Conservation (phyloP, 192 early-diverging fungal genomes). For the Backusella macrospora region DNA sequence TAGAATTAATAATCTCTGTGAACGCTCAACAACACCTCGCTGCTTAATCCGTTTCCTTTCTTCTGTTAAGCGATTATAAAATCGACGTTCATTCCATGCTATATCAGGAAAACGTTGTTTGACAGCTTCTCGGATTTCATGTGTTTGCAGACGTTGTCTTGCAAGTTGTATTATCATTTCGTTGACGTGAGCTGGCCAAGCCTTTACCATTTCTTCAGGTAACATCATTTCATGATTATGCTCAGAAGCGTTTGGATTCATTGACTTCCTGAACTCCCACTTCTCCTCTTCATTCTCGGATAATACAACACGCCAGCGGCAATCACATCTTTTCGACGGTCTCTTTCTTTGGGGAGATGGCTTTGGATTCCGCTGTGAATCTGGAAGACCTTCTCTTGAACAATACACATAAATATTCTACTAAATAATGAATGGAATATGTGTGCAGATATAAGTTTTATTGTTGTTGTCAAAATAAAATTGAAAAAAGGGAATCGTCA, state of each 20-base stretch:
- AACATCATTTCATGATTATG: conserved; percentile 61
- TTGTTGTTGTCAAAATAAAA: conserved; percentile 11
- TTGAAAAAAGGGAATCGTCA: conserved; percentile 1
- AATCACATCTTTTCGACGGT: conserved; percentile 58
- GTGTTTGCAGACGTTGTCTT: conserved; percentile 49
- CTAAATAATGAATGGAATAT: conserved; percentile 16
- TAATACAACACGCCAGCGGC: conserved; percentile 60
- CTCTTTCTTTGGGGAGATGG: conserved; percentile 57
- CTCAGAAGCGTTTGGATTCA: conserved; percentile 52
- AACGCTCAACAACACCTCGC: conserved; percentile 51
- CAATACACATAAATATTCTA: conserved; percentile 66
- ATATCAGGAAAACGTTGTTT: conserved; percentile 58
- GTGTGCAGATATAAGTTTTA: not conserved
- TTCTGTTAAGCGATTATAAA: conserved; percentile 62
- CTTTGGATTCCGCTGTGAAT: conserved; percentile 57
- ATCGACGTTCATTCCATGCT: conserved; percentile 61
- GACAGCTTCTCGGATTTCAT: conserved; percentile 45
- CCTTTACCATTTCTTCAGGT: conserved; percentile 58
- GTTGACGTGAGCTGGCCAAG: conserved; percentile 56
- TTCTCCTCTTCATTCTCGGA: conserved; percentile 53
- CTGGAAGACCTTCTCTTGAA: conserved; percentile 61
- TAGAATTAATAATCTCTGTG: conserved; percentile 44
- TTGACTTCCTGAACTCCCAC: conserved; percentile 63
- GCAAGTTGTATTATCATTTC: conserved; percentile 55
- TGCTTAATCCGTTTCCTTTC: conserved; percentile 58